A percentile compares a stretch with the other conserved stretches of the same genome.
These are phyloP conservation scores for Trichoderma koningiopsis DNA, from an alignment of 2,329 filamentous ascomycete species.

Conservation along the genomic window DNA sequence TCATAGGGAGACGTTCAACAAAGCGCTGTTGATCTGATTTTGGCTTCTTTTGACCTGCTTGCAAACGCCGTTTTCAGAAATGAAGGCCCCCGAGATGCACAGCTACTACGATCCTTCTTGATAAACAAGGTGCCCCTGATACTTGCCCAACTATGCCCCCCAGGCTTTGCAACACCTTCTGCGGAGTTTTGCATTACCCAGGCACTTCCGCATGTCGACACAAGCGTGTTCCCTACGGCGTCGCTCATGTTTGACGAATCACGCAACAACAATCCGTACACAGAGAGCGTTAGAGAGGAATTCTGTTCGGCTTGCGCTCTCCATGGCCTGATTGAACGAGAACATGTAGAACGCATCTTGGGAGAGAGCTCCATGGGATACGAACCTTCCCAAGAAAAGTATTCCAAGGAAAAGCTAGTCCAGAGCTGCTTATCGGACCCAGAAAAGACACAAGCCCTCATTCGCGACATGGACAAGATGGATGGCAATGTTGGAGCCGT, in stretches of 20 bases:
- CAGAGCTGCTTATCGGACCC: constrained; percentile 76
- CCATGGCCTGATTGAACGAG: constrained; percentile 78
- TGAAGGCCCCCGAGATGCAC: constrained; percentile 60
- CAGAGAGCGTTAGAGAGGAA: constrained; percentile 64
- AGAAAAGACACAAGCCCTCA: constrained; percentile 72
- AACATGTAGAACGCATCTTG: constrained; percentile 75
- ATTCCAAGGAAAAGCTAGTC: constrained; percentile 76
- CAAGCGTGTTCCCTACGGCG: constrained; percentile 68
- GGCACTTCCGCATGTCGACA: constrained; percentile 79
- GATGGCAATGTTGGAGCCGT: constrained; percentile 90
- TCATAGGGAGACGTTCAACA: constrained; percentile 69
- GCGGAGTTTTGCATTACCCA: constrained; percentile 69
- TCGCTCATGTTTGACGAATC: constrained; percentile 62
- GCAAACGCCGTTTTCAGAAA: constrained; percentile 79
- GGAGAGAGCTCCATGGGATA: constrained; percentile 83
- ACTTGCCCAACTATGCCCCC: constrained; percentile 58
- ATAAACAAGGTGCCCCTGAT: constrained; percentile 66
- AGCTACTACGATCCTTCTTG: constrained; percentile 82
- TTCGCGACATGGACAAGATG: constrained; percentile 83
- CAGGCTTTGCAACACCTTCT: constrained; percentile 73
- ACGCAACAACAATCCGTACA: constrained; percentile 59
- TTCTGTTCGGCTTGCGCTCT: constrained; percentile 91
- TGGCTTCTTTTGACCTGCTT: constrained; percentile 86
- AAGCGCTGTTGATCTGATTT: constrained; percentile 78
- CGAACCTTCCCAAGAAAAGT: constrained; percentile 71